These are phyloP conservation scores for Thalia dealbata DNA, from an alignment of 176 grass and related monocot genomes.

Conservation along the genomic window DNA sequence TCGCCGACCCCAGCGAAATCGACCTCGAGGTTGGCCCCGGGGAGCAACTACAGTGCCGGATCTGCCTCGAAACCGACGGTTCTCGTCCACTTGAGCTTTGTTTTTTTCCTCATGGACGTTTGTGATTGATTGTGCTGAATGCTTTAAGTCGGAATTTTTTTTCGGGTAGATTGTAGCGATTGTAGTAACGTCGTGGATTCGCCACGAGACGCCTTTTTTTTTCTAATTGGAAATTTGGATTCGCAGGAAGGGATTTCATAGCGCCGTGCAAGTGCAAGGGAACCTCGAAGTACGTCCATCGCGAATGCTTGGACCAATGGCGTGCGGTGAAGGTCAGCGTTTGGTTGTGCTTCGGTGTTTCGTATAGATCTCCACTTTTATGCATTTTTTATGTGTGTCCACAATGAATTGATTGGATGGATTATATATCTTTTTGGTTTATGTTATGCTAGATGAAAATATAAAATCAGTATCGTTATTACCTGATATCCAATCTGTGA, in stretches of 20 bases:
- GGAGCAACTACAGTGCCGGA: conserved; percentile 93
- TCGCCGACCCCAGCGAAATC: conserved; percentile 38
- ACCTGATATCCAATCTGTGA: too few relatives aligned
- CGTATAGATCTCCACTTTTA: background rate
- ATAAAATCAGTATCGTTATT: background rate
- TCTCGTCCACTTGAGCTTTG: background rate
- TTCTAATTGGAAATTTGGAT: background rate
- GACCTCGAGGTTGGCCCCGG: conserved; percentile 70
- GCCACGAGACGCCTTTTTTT: background rate
- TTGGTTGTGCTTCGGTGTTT: background rate
- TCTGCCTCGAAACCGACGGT: conserved; percentile 95
- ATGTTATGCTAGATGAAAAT: background rate
- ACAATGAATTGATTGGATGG: background rate
- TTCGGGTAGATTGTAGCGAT: background rate
- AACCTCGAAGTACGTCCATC: conserved; percentile 89
- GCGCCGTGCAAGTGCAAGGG: conserved; percentile 98
- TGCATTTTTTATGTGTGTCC: background rate
- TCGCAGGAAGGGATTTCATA: conserved; percentile 91
- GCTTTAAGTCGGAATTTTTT: background rate
- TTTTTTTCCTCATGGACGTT: background rate
- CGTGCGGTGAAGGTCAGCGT: conserved; percentile 60
- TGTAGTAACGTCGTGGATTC: background rate
- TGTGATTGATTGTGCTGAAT: background rate
- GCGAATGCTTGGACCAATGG: conserved; percentile 97
- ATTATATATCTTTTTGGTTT: background rate